Conservation (phyloP, 2,329 filamentous ascomycete species). For the Phaeosphaeriaceae sp. region DNA sequence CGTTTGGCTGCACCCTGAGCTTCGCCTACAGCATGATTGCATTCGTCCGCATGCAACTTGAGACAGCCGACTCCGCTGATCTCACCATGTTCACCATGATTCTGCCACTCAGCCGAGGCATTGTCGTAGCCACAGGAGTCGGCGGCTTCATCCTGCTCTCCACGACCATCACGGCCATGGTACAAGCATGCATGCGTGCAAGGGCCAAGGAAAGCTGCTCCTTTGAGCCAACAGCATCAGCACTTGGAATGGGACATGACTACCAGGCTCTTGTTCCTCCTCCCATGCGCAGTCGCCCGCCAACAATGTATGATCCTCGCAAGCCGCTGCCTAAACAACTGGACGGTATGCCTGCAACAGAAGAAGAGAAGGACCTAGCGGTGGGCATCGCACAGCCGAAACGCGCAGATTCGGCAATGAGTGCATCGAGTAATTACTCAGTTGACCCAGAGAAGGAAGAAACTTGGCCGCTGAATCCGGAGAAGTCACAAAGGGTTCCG, state of each 20-base stretch:
- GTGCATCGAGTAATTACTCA: slow-evolving; percentile 10
- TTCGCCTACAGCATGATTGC: slow-evolving; percentile 23
- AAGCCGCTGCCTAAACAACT: slow-evolving; percentile 14
- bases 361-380: slow-evolving; percentile 20
- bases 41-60: slow-evolving; percentile 15
- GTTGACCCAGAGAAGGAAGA: slow-evolving; percentile 16
- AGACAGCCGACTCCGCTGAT: slow-evolving; percentile 19
- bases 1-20: slow-evolving; percentile 31
- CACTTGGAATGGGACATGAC: slow-evolving; percentile 34
- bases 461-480: slow-evolving; percentile 23
- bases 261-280: slow-evolving; percentile 26
- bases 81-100: slow-evolving; percentile 28
- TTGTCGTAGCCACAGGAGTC: slow-evolving; percentile 23
- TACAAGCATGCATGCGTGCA: slow-evolving; percentile 21
- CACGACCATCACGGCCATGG: slow-evolving; percentile 21
- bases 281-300: slow-evolving; percentile 18
- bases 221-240: slow-evolving; percentile 41
- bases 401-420: slow-evolving; percentile 24
- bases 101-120: slow-evolving; percentile 27
- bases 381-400: slow-evolving; percentile 15
- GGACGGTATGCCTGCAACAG: slow-evolving; percentile 7
- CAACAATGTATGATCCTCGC: slow-evolving; percentile 33
- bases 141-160: slow-evolving; percentile 23
- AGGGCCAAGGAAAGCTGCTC: slow-evolving; percentile 30
- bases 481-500: slow-evolving; percentile 21